Evolutionary conservation across 148 eudicot genomes (phyloP), one percentile per base, ranked within the genome.

Genomic region (Bassia scoparia): DNA sequence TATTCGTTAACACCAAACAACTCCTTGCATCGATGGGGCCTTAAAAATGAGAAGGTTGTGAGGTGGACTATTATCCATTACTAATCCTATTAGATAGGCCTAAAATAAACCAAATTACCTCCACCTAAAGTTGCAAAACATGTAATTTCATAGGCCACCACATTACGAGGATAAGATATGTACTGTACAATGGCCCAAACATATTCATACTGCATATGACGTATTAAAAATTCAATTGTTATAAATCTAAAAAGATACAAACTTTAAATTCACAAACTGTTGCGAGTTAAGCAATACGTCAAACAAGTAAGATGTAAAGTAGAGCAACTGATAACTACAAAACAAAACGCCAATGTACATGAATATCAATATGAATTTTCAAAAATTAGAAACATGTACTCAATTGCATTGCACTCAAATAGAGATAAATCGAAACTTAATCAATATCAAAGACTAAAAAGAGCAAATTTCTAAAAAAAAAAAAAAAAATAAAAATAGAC

Each of bases 311-410:
- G 14, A 62, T 2, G 44, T n/a, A 35, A 61, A 62, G 38, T 27
- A 35, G n/a, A 63, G 15, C 15, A 63, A 27, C 43, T 61, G 13
- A 63, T 21, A 63, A 63, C 67, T 20, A 63, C 65, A 61, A n/a
- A n/a, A 17, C 33, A 16, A 17, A 20, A 31, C 24, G 3, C 66
- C 66, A 31, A 61, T 20, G 66, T 61, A 11, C 27, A n/a, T n/a
- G n/a, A n/a, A n/a, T n/a, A 5, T 20, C 3, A 21, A 63, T 10
- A 35, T 0, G 2, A 20, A n/a, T 13, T n/a, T n/a, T n/a, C n/a
- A n/a, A n/a, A n/a, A n/a, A n/a, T n/a, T n/a, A n/a, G n/a, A n/a
- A n/a, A n/a, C n/a, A n/a, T n/a, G n/a, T n/a, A n/a, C n/a, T n/a
- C 30, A 31, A 30, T 61, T 58, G 2, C 31, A n/a, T n/a, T n/a